These are phyloP conservation scores for Candida chilensis DNA, from an alignment of 805 yeast genomes.

Conservation along the genomic window DNA sequence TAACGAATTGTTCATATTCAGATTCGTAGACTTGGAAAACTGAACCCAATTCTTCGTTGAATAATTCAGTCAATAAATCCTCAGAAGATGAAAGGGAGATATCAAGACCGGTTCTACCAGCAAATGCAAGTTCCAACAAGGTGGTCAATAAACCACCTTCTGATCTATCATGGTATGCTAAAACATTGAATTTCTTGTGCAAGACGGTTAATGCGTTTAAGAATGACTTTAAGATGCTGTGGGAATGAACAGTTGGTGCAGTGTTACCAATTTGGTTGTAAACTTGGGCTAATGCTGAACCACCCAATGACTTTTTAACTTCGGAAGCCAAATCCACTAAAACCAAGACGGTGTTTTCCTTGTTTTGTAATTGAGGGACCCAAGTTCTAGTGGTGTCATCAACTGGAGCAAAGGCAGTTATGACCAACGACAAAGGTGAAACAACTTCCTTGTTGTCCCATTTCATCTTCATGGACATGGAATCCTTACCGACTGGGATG, in stretches of 20 bases:
- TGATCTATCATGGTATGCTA: constrained; percentile 91
- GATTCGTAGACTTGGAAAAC: constrained; percentile 74
- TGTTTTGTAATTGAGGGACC: constrained; percentile 75
- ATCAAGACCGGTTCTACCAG: constrained; percentile 80
- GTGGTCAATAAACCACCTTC: constrained; percentile 94
- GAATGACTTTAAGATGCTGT: constrained; percentile 55
- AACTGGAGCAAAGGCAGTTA: constrained; percentile 91
- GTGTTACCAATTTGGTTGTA: constrained; percentile 78
- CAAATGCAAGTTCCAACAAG: constrained; percentile 91
- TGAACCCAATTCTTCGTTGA: constrained; percentile 93
- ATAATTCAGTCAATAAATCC: constrained; percentile 48
- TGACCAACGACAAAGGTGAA: constrained; percentile 86
- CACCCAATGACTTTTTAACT: constrained; percentile 61
- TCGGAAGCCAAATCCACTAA: constrained; percentile 70
- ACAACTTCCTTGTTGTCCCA: constrained; percentile 92
- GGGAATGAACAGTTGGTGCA: constrained; percentile 76
- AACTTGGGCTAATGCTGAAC: constrained; percentile 92
- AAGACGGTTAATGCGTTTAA: constrained; percentile 60
- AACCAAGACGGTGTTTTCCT: constrained; percentile 54
- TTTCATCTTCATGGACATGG: constrained; percentile 98
- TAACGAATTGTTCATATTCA: constrained; percentile 45
- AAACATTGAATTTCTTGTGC: constrained; percentile 58
- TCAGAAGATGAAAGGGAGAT: constrained; percentile 31
- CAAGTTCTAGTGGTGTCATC: constrained; percentile 79
- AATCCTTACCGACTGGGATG: constrained; percentile 97